These are phyloP conservation scores for Clitoria ternatea DNA, from an alignment of 306 rosid species.

Conservation along the genomic window DNA sequence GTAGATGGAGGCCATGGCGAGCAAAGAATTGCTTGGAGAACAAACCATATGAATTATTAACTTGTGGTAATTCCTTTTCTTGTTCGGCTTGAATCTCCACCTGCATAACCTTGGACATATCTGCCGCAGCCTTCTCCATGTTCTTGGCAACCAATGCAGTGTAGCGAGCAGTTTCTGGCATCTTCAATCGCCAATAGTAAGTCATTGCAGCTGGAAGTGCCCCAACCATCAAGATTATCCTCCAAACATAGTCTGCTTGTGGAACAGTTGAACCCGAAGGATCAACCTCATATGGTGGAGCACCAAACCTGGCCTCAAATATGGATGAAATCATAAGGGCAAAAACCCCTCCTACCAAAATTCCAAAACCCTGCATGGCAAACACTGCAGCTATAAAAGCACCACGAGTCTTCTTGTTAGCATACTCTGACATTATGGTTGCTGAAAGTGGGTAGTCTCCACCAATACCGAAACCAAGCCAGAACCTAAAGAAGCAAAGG, in stretches of 20 bases:
- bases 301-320: conserved; percentile 39
- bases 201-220: conserved; percentile 70
- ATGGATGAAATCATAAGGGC: conserved; percentile 38
- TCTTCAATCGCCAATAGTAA: conserved; percentile 58
- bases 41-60: conserved; percentile 33
- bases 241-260: conserved; percentile 65
- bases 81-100: conserved; percentile 39
- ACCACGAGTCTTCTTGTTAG: conserved; percentile 75
- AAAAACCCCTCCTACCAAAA: conserved; percentile 62
- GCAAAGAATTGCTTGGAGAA: conserved; percentile 48
- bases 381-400: conserved; percentile 78
- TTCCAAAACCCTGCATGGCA: conserved; percentile 88
- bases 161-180: conserved; percentile 84
- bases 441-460: conserved; percentile 86
- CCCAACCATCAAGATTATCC: conserved; percentile 64
- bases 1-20: conserved; percentile 66
- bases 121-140: conserved; percentile 49
- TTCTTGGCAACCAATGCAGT: conserved; percentile 72
- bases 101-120: conserved; percentile 70
- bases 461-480: conserved; percentile 85
- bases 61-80: neutral
- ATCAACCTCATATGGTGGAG: conserved; percentile 42
- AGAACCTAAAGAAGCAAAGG: conserved; percentile 69
- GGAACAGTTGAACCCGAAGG: conserved; percentile 50
- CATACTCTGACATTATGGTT: conserved; percentile 76